Percentiles rank a stretch among this genome's conserved stretches.
These are phyloP conservation scores for Ceratobasidium sp. DNA, from an alignment of 1,284 basidiomycete genomes.

Conservation along the genomic window DNA sequence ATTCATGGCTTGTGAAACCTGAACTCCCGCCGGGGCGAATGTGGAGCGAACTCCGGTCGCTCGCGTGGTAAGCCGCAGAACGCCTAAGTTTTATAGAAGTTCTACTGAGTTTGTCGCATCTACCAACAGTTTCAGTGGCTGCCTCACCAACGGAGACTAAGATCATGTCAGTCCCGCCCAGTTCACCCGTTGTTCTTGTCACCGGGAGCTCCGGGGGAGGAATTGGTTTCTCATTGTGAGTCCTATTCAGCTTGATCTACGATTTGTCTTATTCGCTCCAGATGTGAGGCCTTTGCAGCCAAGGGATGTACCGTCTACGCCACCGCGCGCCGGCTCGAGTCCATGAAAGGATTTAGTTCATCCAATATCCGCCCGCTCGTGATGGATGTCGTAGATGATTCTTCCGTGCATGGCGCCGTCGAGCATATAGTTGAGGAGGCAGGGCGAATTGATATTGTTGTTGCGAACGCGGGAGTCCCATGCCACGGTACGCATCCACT, in stretches of 20 bases:
- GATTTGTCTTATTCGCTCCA: slow-evolving; percentile 51
- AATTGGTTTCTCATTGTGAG: slow-evolving; percentile 43
- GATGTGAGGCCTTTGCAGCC: slow-evolving; percentile 70
- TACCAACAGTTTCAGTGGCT: neutral
- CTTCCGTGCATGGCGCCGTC: slow-evolving; percentile 53
- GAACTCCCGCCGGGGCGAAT: no score
- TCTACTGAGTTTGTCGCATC: no score
- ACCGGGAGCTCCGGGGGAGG: slow-evolving; percentile 47
- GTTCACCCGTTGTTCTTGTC: slow-evolving; percentile 46
- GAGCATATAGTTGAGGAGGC: slow-evolving; percentile 29
- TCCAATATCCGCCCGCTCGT: slow-evolving; percentile 61
- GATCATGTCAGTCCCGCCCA: slow-evolving; percentile 25
- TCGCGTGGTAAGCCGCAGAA: no score
- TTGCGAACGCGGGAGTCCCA: slow-evolving; percentile 55
- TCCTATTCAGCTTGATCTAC: neutral
- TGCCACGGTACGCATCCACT: slow-evolving; percentile 49
- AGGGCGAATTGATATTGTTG: slow-evolving; percentile 54
- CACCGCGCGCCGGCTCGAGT: slow-evolving; percentile 68
- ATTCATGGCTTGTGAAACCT: no score
- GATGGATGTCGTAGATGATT: slow-evolving; percentile 70
- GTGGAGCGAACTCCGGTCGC: no score
- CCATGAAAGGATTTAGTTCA: slow-evolving; percentile 65
- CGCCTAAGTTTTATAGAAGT: no score
- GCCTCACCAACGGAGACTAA: neutral
- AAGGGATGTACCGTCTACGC: slow-evolving; percentile 75